Base-by-base conservation (phyloP, 2,329 filamentous ascomycete genomes). In the Aspergillus quadricinctus region DNA sequence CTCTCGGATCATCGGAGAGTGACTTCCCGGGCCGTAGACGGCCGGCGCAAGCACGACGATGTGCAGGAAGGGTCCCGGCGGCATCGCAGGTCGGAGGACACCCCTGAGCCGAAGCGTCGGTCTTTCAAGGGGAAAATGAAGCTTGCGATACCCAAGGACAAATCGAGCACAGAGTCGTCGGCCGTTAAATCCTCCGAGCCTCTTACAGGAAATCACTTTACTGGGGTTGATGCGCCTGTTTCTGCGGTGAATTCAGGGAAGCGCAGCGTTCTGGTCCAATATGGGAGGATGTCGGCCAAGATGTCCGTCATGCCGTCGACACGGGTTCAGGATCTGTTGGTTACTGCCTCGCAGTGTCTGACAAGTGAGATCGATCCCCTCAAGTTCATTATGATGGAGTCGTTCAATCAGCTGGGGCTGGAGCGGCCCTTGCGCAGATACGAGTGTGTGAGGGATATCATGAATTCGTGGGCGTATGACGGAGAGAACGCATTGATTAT, bases 381-480 rank as follows among this genome's bases (percentile, higher is more conserved):
- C 10, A 83, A 80, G 11, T 88, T 87, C 52, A 81, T 94, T n/a
- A 72, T 97, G 10, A 74, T 92, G 19, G 93, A 97, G 72, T 84
- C 82, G 21, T 97, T 92, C 70, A 77, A 80, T 21, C 82, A 86
- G 48, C 81, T 94, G 1, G 90, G 90, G 29, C 80, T 97, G 1
- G 89, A 95, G 71, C 85, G 93, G 41, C 88, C 89, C 0, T 76
- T 97, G 27, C 88, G 93, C 43, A 87, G 86, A 41, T 97, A 96
- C 69, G 93, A 97, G 75, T 85, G 85, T 59, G 83, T 97, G 31
- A 85, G 90, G 57, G 90, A 96, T 66, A 84, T 96, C 23, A 83
- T 97, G 81, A 95, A 96, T 71, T 95, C 92, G 0, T 97, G 93
- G 93, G 90, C 96, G 58, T 80, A 82, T 46, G 92, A 96, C 70